These are phyloP conservation scores for Trichoderma lentiforme DNA, from an alignment of 2,329 filamentous ascomycete species.

Conservation along the genomic window DNA sequence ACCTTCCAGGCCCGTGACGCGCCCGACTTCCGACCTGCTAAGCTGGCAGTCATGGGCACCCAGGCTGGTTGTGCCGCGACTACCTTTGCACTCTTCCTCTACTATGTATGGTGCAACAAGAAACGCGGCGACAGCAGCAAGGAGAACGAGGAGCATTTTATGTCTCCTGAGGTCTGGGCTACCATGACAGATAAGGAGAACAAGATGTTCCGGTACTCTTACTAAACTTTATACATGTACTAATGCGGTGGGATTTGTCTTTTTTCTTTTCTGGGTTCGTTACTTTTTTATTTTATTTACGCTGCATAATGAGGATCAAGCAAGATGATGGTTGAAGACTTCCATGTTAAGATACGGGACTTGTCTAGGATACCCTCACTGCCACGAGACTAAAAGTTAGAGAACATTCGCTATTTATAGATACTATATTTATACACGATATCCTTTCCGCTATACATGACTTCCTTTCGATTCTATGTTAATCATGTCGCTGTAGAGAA, in stretches of 20 bases:
- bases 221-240: conserved; percentile 26
- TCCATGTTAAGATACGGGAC: neutral
- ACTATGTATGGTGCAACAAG: conserved; percentile 51
- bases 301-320: neutral
- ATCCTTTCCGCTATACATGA: neutral
- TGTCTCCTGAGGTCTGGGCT: conserved; percentile 43
- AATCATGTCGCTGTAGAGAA: neutral
- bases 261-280: neutral
- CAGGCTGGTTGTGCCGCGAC: conserved; percentile 42
- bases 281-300: neutral
- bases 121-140: conserved; percentile 30
- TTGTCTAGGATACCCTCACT: neutral
- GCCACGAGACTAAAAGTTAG: neutral
- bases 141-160: conserved; percentile 39
- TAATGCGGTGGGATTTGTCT: neutral
- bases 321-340: neutral
- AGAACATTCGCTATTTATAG: neutral
- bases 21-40: conserved; percentile 51
- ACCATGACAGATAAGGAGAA: conserved; percentile 57
- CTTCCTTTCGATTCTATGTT: neutral
- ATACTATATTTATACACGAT: neutral
- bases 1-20: conserved; percentile 52
- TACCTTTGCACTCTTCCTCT: conserved; percentile 44
- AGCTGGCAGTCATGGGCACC: conserved; percentile 53
- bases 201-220: conserved; percentile 52